These are phyloP conservation scores for Lagerstroemia speciosa DNA, from an alignment of 345 rosid genomes.

Conservation along the genomic window DNA sequence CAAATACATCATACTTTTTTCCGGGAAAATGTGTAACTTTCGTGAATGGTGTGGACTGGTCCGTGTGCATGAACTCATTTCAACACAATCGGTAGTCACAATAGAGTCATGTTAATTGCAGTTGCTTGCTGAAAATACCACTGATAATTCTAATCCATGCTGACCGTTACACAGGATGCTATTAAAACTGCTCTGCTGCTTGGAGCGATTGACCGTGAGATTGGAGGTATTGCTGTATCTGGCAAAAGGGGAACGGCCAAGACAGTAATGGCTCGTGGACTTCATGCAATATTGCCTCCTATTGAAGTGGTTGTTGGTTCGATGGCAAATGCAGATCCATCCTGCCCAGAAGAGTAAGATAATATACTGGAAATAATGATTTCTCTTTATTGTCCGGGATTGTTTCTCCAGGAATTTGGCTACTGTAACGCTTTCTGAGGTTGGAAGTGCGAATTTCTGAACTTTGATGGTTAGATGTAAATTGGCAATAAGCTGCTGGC, in stretches of 20 bases:
- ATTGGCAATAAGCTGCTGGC: not conserved
- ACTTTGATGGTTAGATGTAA: not conserved
- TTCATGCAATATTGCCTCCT: constrained; percentile 83
- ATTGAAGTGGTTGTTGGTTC: constrained; percentile 88
- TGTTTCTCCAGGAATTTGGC: not conserved
- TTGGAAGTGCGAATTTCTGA: not conserved
- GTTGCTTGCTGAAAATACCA: not conserved
- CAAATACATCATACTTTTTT: not conserved
- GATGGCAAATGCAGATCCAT: constrained; percentile 73
- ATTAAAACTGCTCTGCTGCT: constrained; percentile 89
- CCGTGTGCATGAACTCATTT: not conserved
- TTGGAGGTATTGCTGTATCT: constrained; percentile 88
- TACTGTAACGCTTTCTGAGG: too few species aligned
- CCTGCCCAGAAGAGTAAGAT: constrained; percentile 76
- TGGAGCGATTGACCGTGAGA: constrained; percentile 88
- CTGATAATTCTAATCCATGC: not conserved
- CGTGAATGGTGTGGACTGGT: not conserved
- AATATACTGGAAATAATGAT: not conserved
- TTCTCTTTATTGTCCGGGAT: not conserved
- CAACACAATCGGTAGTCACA: not conserved
- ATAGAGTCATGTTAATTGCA: not conserved
- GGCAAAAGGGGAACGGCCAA: constrained; percentile 93
- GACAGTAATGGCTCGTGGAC: constrained; percentile 91
- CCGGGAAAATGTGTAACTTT: not conserved
- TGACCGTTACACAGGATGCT: constrained; percentile 48